These are phyloP conservation scores for Zopfochytrium polystomum DNA, from an alignment of 371 early-diverging fungal species.

Conservation along the genomic window DNA sequence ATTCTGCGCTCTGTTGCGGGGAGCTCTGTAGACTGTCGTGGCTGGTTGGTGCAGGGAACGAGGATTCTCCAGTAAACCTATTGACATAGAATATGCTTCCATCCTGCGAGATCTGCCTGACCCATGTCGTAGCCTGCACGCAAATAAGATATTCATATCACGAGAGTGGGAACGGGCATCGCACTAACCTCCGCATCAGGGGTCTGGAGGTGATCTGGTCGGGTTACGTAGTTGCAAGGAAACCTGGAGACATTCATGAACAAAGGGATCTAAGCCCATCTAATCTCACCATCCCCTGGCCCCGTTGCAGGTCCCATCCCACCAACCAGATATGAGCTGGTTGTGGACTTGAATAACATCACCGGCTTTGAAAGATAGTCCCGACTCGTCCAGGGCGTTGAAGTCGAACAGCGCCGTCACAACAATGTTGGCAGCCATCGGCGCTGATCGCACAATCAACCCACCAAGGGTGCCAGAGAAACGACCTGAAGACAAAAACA, in stretches of 20 bases:
- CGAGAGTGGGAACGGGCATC: neutral
- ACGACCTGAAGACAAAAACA: too few relatives aligned
- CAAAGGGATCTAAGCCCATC: neutral
- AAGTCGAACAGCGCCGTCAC: slow-evolving; percentile 74
- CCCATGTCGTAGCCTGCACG: too few relatives aligned
- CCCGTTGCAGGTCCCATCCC: slow-evolving; percentile 68
- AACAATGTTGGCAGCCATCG: too few relatives aligned
- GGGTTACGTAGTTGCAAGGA: slow-evolving; percentile 74
- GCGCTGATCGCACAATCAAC: too few relatives aligned
- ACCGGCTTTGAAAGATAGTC: slow-evolving; percentile 73
- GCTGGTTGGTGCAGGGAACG: slow-evolving; percentile 19
- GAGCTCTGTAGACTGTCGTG: slow-evolving; percentile 5
- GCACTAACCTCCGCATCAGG: neutral
- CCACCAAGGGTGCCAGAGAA: too few relatives aligned
- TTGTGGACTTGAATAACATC: slow-evolving; percentile 82
- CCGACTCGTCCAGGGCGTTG: slow-evolving; percentile 63
- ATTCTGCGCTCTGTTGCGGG: slow-evolving; percentile 3
- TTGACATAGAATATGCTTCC: slow-evolving; percentile 34
- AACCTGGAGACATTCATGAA: slow-evolving; percentile 56
- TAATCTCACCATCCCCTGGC: slow-evolving; percentile 35
- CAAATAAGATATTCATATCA: too few relatives aligned
- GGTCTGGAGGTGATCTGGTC: slow-evolving; percentile 5
- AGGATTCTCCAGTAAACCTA: slow-evolving; percentile 30
- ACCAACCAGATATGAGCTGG: slow-evolving; percentile 89
- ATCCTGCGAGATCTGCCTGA: slow-evolving; percentile 30